Conservation (phyloP, 202 grass and related monocot species). For the Tripidium arundinaceum region DNA sequence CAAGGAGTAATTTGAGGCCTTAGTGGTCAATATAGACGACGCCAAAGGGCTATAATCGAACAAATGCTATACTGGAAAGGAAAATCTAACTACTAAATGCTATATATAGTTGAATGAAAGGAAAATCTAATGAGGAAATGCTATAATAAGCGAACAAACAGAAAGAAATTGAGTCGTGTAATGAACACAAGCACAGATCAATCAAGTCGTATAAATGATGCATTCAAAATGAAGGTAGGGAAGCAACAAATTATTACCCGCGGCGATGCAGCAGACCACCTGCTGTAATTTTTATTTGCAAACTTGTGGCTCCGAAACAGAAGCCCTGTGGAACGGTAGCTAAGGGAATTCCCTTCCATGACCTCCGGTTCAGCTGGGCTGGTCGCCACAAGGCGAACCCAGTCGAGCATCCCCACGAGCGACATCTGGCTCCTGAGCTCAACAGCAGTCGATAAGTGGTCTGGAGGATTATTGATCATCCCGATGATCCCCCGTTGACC, state of each 20-base stretch:
- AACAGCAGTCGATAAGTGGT: neutral
- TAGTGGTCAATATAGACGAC: neutral
- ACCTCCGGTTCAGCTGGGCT: neutral
- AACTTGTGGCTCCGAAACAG: constrained; percentile 15
- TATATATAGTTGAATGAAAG: neutral
- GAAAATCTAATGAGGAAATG: neutral
- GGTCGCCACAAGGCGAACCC: constrained; percentile 41
- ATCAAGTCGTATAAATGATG: neutral
- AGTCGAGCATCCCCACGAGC: constrained; percentile 24
- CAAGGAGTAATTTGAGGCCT: too few relatives aligned
- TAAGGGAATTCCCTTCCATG: neutral
- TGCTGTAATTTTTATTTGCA: neutral
- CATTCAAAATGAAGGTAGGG: neutral
- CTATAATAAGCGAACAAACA: neutral
- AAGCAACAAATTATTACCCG: neutral
- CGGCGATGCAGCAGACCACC: neutral
- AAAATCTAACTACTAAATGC: neutral
- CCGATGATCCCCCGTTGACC: neutral
- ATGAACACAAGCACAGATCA: constrained; percentile 1
- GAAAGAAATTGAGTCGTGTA: neutral
- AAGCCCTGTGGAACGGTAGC: neutral
- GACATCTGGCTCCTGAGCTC: neutral
- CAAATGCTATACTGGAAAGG: neutral
- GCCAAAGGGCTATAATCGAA: neutral
- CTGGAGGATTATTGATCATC: neutral